Evolutionary conservation across 306 rosid genomes (phyloP).

Genomic region (Vigna unguiculata): DNA sequence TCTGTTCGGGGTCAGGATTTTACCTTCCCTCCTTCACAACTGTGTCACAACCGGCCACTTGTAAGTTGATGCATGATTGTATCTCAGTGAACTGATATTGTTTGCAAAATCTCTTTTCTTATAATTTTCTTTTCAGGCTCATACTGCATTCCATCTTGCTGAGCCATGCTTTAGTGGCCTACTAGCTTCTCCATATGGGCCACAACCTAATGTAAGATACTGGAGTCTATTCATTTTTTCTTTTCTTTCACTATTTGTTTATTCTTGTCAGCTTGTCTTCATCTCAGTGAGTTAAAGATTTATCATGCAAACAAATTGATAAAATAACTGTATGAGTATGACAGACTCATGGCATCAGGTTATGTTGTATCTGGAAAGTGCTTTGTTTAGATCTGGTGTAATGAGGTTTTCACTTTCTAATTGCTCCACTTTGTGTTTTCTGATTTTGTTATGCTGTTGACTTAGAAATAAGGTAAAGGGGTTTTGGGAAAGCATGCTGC

Average conservation of each 20-base stretch:
- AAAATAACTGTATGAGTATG: neutral
- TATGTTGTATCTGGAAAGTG: neutral
- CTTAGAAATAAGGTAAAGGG: constrained; percentile 3
- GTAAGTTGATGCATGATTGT: constrained; percentile 58
- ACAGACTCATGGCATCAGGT: neutral
- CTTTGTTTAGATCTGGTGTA: neutral
- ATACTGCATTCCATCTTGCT: constrained; percentile 51
- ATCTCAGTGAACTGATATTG: constrained; percentile 29
- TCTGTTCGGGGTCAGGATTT: constrained; percentile 50
- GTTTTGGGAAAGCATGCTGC: neutral
- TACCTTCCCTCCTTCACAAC: constrained; percentile 49
- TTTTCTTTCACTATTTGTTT: constrained; percentile 9
- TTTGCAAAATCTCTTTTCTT: constrained; percentile 37
- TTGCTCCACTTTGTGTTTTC: neutral
- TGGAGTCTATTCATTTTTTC: neutral
- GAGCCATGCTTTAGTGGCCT: constrained; percentile 57
- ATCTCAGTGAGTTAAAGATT: neutral
- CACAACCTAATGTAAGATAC: constrained; percentile 54
- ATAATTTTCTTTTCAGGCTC: constrained; percentile 58
- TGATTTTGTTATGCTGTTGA: neutral
- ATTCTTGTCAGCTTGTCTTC: constrained; percentile 4
- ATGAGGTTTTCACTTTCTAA: neutral
- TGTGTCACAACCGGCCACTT: constrained; percentile 52
- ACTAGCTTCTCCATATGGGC: constrained; percentile 59
- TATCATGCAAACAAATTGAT: neutral